Evolutionary conservation across 371 early-diverging fungal species (phyloP), one percentile per base, ranked within the genome.

Genomic region (Zychaea mexicana): DNA sequence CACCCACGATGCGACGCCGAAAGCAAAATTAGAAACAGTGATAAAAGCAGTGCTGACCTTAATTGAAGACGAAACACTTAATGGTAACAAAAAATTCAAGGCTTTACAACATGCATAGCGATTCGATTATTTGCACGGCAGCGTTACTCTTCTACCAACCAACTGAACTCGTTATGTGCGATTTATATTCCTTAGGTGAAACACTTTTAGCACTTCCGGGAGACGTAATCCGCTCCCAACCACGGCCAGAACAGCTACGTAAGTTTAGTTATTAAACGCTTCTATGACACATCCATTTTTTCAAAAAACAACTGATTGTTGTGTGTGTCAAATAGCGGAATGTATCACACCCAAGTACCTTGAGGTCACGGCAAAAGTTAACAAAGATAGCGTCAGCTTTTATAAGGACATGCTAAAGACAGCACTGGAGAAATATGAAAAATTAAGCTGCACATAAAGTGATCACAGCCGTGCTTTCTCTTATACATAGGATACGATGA

Each of bases 1-100:
- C 13, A 1, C 0, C 8, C 0, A 22, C 5, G 24, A 19, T 24
- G 13, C 24, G 9, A 22, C n/a, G 0, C 70, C 74, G 19, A 63
- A 62, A 24, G 78, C 81, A 10, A 72, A 77, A 9, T 76, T 86
- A 26, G 64, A 68, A 4, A 62, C 66, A 2, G 84, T 84, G n/a
- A 77, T 82, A 54, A 76, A 83, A 39, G 85, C 86, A 3, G 81
- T 84, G 39, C 65, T 82, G 56, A 38, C 47, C 15, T 72, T 70
- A 13, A 79, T 83, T 45, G 73, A 79, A 60, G 81, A 82, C 49
- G 76, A 77, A n/a, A 55, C 53, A 6, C 57, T 78, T 2, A 60
- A 67, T 17, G 81, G 85, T 64, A 63, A 52, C 7, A n/a, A 3
- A 62, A 49, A 24, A 24, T 2, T 49, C 9, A 24, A 24, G 24